Percentiles rank a stretch among this genome's conserved stretches.
Conservation (phyloP, 352 stramenopile species). For the Phytopythium sindhum region DNA sequence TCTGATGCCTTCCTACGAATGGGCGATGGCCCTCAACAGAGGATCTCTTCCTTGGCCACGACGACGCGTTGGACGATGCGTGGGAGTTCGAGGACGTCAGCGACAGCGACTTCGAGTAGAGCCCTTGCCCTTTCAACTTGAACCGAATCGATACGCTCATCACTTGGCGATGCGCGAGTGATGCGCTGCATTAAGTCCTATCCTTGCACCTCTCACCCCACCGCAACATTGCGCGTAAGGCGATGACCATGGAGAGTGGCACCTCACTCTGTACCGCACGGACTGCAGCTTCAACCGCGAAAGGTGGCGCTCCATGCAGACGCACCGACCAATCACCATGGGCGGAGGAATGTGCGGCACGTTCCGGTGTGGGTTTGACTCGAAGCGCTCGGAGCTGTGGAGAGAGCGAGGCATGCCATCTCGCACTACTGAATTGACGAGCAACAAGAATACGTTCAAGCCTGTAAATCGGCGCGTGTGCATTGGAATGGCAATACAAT, state of each 20-base stretch:
- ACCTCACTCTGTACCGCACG: neutral
- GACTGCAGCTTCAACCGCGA: neutral
- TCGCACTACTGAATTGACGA: neutral
- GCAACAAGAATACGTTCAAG: neutral
- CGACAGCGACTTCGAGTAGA: slow-evolving; percentile 61
- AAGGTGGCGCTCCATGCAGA: neutral
- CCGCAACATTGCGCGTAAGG: neutral
- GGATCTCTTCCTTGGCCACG: slow-evolving; percentile 26
- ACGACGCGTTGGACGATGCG: slow-evolving; percentile 14
- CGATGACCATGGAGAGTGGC: neutral
- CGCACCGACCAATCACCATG: neutral
- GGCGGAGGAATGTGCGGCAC: neutral
- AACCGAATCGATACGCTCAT: neutral
- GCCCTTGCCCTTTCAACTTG: neutral
- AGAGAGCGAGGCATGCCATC: neutral
- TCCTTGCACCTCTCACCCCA: neutral
- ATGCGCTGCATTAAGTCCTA: neutral
- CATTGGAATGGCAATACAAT: neutral
- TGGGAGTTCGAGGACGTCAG: slow-evolving; percentile 66
- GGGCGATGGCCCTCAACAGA: slow-evolving; percentile 13
- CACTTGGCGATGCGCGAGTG: neutral
- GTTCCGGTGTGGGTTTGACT: neutral
- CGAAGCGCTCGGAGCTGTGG: neutral
- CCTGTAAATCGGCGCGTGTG: neutral
- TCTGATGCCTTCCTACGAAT: neutral